Evolutionary conservation across 495 filamentous ascomycete genomes (phyloP).

Genomic region (Hyphodiscus hymeniophilus): DNA sequence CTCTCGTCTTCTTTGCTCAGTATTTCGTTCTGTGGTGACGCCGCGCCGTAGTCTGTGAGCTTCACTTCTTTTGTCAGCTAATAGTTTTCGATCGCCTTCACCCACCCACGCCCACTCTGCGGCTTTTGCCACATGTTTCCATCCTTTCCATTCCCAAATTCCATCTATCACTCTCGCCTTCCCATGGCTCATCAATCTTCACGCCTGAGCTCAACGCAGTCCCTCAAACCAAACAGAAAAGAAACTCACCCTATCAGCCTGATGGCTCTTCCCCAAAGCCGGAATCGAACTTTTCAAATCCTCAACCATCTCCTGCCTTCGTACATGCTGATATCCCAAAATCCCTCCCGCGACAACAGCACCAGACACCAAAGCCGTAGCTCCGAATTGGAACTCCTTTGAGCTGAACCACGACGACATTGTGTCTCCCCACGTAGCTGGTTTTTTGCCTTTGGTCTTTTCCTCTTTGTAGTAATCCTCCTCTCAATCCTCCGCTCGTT

Average conservation of each 20-base stretch:
- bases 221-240: background rate
- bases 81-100: background rate
- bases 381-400: conserved; percentile 52
- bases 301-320: conserved; percentile 51
- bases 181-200: no score
- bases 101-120: background rate
- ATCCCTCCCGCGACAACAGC: conserved; percentile 65
- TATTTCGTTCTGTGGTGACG: conserved; percentile 38
- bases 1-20: conserved; percentile 68
- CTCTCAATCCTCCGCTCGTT: background rate
- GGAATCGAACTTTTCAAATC: conserved; percentile 71
- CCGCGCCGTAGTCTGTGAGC: conserved; percentile 68
- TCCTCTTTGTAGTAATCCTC: background rate
- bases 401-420: conserved; percentile 52
- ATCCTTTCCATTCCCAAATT: no score
- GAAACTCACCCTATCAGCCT: conserved; percentile 9
- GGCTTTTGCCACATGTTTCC: no score
- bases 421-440: conserved; percentile 10
- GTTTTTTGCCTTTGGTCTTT: background rate
- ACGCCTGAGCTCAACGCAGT: no score
- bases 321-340: conserved; percentile 60
- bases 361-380: conserved; percentile 69
- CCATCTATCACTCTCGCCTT: background rate
- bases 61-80: conserved; percentile 35
- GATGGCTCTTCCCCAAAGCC: conserved; percentile 10